Evolutionary conservation across 179 eudicot species (phyloP), one percentile per base, ranked within the genome.

Genomic region (Drosera spatulata): DNA sequence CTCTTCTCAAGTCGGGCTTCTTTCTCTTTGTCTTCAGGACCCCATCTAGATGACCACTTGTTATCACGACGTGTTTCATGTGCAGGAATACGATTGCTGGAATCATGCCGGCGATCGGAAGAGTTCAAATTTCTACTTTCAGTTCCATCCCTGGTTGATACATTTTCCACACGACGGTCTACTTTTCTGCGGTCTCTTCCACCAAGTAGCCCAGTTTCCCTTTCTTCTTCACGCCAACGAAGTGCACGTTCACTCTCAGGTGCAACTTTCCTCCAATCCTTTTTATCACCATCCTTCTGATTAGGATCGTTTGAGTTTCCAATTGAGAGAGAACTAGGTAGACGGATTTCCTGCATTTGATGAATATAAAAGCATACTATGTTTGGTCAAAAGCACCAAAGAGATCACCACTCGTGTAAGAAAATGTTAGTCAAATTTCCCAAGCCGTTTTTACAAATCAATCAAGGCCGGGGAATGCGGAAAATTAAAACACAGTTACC

Each of bases 181-280:
- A 80, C 74, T 46, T 75, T 71, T 67, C 84, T 81, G 47, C 85
- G 89, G 55, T 87, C 95, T 69, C 88, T 85, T 74, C 96, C 78
- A 55, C 90, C 91, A 66, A 88, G 86, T 70, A 85, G 72, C 62
- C 96, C 87, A 57, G 94, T 91, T 79, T 91, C 96, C 70, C 97
- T 73, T 74, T 91, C 97, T 79, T 91, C 97, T 76, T 91, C 97
- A 39, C 94, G 96, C 97, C 97, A 91, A 62, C 94, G 94, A 62
- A 86, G 77, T 7, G 77, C 77, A 69, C 76, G 68, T 15, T 85
- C 96, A 57, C 78, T 69, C 67, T 91, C 96, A 55, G 77, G 49
- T 46, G 81, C 75, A 62, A 61, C 72, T 75, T 66, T 86, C 72
- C 90, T 82, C 95, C 93, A 85, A 63, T 91, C 95, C 56, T 71